Evolutionary conservation across 2,329 filamentous ascomycete genomes (phyloP).

Genomic region (Fusarium tjaetaba): DNA sequence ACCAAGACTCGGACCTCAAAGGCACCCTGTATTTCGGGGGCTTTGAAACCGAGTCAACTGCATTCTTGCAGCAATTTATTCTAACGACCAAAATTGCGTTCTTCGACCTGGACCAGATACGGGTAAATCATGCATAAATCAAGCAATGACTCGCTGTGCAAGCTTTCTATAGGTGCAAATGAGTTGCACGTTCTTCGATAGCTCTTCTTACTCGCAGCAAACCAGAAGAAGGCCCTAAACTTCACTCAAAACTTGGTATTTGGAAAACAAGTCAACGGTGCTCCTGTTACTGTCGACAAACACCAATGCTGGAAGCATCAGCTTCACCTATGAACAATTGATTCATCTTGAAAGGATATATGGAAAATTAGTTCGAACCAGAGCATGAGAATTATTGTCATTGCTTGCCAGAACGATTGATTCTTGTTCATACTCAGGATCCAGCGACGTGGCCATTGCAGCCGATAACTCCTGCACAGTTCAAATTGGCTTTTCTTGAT

Average conservation of each 20-base stretch:
- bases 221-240: neutral
- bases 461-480: slow-evolving; percentile 21
- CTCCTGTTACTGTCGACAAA: neutral
- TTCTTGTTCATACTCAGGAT: neutral
- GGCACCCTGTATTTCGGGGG: neutral
- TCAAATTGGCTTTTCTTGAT: neutral
- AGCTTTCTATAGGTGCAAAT: neutral
- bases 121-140: neutral
- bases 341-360: neutral
- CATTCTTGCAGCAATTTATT: neutral
- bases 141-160: neutral
- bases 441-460: neutral
- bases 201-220: neutral
- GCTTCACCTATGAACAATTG: neutral
- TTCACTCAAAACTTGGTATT: neutral
- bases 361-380: neutral
- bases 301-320: neutral
- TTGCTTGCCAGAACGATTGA: neutral
- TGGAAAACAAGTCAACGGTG: neutral
- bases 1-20: neutral
- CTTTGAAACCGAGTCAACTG: neutral
- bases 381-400: neutral
- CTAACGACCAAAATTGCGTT: neutral
- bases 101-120: neutral
- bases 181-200: neutral